Conservation (phyloP, 192 early-diverging fungal species). For the Backusella australiensis region DNA sequence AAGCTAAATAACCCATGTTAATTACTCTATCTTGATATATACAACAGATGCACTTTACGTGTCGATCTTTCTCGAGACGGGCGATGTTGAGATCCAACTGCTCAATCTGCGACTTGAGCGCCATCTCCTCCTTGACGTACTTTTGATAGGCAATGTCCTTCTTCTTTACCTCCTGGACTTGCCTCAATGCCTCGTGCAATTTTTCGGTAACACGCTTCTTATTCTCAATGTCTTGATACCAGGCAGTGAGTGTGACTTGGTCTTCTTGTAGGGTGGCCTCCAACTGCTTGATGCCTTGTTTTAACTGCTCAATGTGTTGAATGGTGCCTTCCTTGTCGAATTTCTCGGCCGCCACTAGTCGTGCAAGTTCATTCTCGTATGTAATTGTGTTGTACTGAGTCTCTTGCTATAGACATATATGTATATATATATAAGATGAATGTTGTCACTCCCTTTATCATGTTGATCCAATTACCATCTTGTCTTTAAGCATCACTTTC, state of each 20-base stretch:
- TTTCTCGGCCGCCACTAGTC: neutral
- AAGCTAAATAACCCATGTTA: too few relatives aligned
- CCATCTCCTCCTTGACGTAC: neutral
- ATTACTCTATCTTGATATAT: too few relatives aligned
- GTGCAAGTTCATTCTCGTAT: neutral
- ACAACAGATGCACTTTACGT: too few relatives aligned
- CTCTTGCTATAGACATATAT: neutral
- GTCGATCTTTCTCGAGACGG: too few relatives aligned
- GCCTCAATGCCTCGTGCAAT: neutral
- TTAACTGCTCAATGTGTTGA: neutral
- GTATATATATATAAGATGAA: neutral
- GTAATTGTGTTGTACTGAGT: neutral
- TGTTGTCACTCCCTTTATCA: neutral
- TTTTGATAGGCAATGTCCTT: neutral
- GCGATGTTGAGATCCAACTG: too few relatives aligned
- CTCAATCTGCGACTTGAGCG: neutral
- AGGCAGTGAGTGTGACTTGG: neutral
- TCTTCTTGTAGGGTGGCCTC: neutral
- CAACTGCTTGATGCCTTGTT: neutral
- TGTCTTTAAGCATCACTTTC: neutral
- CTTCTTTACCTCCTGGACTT: neutral
- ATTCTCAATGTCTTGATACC: neutral
- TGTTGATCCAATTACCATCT: neutral
- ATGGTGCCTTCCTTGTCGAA: neutral
- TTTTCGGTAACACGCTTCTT: neutral